phyloP scores from a whole-genome alignment of 169 alveolate genomes.

The Plasmodium berghei region DNA sequence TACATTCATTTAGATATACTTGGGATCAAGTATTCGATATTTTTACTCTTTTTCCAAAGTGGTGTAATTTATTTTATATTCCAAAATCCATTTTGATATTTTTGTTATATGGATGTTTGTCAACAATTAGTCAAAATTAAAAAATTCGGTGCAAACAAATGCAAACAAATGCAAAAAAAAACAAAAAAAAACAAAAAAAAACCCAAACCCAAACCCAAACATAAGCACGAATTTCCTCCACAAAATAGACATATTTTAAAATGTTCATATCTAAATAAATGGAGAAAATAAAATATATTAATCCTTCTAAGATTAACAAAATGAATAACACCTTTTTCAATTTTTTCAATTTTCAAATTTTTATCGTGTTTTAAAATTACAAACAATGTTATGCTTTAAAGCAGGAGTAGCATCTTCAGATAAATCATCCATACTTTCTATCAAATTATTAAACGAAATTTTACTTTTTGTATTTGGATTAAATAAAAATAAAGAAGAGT shows the following conservation, averaged over 20 bases:
- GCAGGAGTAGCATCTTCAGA: background rate
- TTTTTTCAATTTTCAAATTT: no score
- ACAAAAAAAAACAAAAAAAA: no score
- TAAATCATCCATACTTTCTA: background rate
- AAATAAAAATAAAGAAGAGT: conserved; percentile 6
- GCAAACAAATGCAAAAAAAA: no score
- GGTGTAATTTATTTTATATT: conserved; percentile 51
- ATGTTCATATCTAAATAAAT: no score
- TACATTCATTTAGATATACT: conserved; percentile 83
- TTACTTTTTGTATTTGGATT: conserved; percentile 22
- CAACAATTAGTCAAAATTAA: background rate
- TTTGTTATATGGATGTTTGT: conserved; percentile 39
- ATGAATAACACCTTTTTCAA: no score
- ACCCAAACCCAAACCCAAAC: no score
- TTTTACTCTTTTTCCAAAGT: conserved; percentile 74
- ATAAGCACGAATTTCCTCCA: no score
- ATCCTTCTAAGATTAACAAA: no score
- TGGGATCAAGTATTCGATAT: conserved; percentile 78
- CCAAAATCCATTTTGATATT: conserved; percentile 15
- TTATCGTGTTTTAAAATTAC: no score
- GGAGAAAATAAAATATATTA: no score
- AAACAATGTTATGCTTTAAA: background rate
- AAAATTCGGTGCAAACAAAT: background rate
- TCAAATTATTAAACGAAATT: conserved; percentile 3
- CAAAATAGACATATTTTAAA: no score